phyloP scores from a whole-genome alignment of 306 rosid species.

The Prunus kanzakura region DNA sequence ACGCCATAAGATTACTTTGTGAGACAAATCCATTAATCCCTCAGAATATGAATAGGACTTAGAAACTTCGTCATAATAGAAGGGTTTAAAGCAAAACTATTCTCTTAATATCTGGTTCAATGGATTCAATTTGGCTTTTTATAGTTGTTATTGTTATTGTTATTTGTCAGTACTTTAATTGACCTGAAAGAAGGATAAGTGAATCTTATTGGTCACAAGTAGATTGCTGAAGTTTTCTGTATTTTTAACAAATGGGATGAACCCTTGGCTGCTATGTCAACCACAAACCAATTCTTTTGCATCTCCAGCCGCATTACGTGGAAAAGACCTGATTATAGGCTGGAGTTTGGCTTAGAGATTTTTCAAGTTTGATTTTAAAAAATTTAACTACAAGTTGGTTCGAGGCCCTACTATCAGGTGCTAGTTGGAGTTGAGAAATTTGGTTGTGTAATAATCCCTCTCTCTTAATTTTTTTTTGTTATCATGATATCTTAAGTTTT shows the following conservation, averaged over 20 bases:
- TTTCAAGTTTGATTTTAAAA: background rate
- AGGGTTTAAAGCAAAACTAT: background rate
- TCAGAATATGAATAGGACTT: background rate
- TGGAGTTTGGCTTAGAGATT: background rate
- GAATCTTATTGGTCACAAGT: constrained; percentile 2
- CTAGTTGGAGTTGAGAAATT: background rate
- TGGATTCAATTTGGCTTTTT: background rate
- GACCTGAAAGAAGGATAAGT: background rate
- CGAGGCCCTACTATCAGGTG: background rate
- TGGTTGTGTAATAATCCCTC: background rate
- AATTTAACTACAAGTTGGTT: background rate
- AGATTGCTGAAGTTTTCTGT: background rate
- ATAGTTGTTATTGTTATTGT: background rate
- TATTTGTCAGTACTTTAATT: background rate
- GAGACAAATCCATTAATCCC: background rate
- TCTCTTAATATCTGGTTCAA: background rate
- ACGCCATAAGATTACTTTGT: background rate
- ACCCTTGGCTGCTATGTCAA: background rate
- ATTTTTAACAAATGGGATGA: background rate
- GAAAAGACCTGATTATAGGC: background rate
- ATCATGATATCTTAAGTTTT: background rate
- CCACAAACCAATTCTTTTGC: background rate
- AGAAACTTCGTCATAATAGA: background rate
- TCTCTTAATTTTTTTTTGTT: background rate
- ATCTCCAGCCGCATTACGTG: background rate